These are phyloP conservation scores for Epichloe bromicola DNA, from an alignment of 2,329 filamentous ascomycete genomes.

Conservation along the genomic window DNA sequence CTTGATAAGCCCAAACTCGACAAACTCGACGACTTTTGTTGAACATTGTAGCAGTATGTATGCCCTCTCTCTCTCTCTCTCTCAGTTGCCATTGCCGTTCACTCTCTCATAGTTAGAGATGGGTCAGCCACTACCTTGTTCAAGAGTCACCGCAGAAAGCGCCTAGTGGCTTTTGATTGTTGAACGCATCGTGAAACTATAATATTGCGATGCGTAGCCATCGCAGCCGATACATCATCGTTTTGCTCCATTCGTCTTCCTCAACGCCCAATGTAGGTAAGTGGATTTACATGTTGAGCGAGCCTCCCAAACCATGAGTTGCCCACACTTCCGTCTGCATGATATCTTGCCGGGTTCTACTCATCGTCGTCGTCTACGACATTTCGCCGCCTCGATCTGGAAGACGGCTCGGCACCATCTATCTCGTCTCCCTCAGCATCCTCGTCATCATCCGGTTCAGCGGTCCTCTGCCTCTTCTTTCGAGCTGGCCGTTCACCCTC, in stretches of 20 bases:
- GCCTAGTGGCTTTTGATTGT: too few species aligned
- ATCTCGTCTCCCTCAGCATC: conserved; percentile 44
- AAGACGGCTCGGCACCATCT: conserved; percentile 28
- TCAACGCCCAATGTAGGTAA: neutral
- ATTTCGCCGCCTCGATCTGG: conserved; percentile 38
- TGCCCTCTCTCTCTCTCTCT: too few species aligned
- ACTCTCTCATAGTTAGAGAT: too few species aligned
- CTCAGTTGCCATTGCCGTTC: too few species aligned
- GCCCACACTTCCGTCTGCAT: neutral
- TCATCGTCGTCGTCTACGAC: conserved; percentile 40
- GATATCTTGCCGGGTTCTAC: neutral
- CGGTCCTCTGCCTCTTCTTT: conserved; percentile 38
- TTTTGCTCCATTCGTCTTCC: neutral
- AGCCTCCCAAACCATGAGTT: neutral
- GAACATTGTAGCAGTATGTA: too few species aligned
- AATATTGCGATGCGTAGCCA: neutral
- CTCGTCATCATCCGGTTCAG: conserved; percentile 32
- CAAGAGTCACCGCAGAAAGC: too few species aligned
- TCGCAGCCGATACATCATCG: neutral
- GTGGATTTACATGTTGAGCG: neutral
- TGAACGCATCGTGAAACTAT: neutral
- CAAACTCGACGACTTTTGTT: neutral
- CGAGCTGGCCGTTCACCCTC: conserved; percentile 34
- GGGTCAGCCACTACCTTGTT: too few species aligned
- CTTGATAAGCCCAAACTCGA: neutral